Evolutionary conservation across 805 yeast genomes (phyloP).

Genomic region (Myxozyma geophila): DNA sequence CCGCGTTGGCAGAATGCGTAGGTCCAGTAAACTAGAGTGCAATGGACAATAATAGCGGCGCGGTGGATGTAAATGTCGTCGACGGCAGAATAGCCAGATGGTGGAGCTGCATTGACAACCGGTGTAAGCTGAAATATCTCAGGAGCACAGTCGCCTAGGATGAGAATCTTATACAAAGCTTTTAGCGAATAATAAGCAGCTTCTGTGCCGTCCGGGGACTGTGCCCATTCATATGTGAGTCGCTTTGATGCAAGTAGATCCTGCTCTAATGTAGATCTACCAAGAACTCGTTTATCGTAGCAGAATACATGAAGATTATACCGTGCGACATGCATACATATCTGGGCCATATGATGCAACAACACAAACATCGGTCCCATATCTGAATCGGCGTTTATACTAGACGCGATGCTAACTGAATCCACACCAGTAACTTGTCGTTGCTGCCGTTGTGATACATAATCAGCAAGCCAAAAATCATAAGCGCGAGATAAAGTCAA

Average conservation of each 20-base stretch:
- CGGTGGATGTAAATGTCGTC: slow-evolving; percentile 42
- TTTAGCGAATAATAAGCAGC: slow-evolving; percentile 58
- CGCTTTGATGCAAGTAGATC: slow-evolving; percentile 56
- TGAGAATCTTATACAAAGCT: slow-evolving; percentile 26
- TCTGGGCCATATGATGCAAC: slow-evolving; percentile 21
- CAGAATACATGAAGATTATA: slow-evolving; percentile 78
- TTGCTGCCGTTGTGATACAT: slow-evolving; percentile 9
- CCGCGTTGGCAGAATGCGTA: slow-evolving; percentile 44
- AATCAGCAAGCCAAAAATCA: slow-evolving; percentile 63
- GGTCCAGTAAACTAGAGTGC: slow-evolving; percentile 44
- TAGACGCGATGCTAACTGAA: slow-evolving; percentile 4
- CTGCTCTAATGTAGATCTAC: slow-evolving; percentile 58
- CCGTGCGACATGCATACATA: slow-evolving; percentile 62
- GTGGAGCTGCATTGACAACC: not conserved
- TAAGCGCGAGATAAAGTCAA: slow-evolving; percentile 69
- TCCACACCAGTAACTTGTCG: not conserved
- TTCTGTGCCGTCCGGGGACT: slow-evolving; percentile 50
- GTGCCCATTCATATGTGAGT: slow-evolving; percentile 59
- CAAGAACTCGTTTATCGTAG: slow-evolving; percentile 82
- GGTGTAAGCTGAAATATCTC: not conserved
- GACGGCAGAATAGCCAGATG: slow-evolving; percentile 33
- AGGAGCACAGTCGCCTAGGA: slow-evolving; percentile 17
- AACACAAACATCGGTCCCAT: slow-evolving; percentile 19
- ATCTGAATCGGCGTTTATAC: not conserved
- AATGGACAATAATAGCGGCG: slow-evolving; percentile 40